Base-by-base conservation (phyloP, 495 filamentous ascomycete species). In the Cladorrhinum samala region DNA sequence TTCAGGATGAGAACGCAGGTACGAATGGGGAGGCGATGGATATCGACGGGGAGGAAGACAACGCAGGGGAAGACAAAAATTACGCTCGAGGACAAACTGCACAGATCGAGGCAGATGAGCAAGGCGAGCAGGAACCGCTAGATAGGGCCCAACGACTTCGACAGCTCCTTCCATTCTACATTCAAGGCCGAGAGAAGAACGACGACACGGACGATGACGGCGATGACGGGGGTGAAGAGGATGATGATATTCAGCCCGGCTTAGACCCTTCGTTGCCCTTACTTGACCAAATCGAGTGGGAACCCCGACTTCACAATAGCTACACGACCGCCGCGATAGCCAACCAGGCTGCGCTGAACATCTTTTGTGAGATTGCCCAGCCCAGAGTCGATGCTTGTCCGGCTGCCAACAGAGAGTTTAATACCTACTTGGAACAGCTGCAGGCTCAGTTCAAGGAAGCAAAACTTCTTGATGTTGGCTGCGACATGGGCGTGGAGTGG, bases 311-410 rank as follows among this genome's bases (percentile, higher is more conserved):
- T 3, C 59, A 61, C 49, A 44, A 44, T 1, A 53, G 20, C 1
- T 62, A 50, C 54, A 65, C 56, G 1, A 63, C 49, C 6, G 9
- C 40, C n/a, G 5, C n/a, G 0, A 21, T 1, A 1, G 60, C 62
- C 4, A 62, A 56, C 49, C 46, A 21, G 1, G 42, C 38, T 0
- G 61, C 51, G 7, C 11, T 60, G 0, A 1, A n/a, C 0, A 46
- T 42, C 1, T 55, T 62, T 19, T 13, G 55, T 1, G 13, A 23
- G 0, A 51, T 65, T 7, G 47, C 50, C 1, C 25, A 24, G 20
- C 56, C 62, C 0, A 6, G 8, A 2, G 52, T 47, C 16, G 7
- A 14, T 7, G 36, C 50, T 0, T 37, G 50, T 3, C 49, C 53
- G 1, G 62, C 57, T 33, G 20, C 50, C 33, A 38, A 30, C 5